Conservation (phyloP, 148 eudicot genomes). For the Rheum nobile region DNA sequence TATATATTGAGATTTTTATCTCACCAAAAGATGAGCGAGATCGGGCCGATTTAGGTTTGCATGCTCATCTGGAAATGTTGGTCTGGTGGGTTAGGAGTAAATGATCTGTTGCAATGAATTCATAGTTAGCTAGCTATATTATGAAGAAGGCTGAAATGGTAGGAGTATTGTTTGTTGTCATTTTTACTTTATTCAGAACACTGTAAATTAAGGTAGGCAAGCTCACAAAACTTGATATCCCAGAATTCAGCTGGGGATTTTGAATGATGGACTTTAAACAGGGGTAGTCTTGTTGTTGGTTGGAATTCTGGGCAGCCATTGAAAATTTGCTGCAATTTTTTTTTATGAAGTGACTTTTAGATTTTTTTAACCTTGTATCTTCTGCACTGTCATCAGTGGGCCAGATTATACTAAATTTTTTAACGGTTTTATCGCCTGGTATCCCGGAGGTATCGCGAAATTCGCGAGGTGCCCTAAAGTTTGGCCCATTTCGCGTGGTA, state of each 20-base stretch:
- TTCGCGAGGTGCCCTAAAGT: too few relatives aligned
- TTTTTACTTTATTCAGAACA: neutral
- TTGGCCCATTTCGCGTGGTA: too few relatives aligned
- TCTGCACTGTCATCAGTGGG: too few relatives aligned
- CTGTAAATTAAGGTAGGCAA: neutral
- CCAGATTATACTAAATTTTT: too few relatives aligned
- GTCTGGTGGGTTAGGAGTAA: neutral
- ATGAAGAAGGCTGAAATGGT: neutral
- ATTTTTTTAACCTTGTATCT: too few relatives aligned
- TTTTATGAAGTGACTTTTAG: too few relatives aligned
- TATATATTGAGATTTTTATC: conserved; percentile 23
- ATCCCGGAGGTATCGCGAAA: too few relatives aligned
- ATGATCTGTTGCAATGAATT: neutral
- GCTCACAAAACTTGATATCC: neutral
- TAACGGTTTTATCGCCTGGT: too few relatives aligned
- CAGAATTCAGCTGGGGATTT: neutral
- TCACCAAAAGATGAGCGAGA: neutral
- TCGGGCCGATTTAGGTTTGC: neutral
- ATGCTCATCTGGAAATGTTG: neutral
- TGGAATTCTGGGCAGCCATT: too few relatives aligned
- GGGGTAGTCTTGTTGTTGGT: too few relatives aligned
- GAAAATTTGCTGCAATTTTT: too few relatives aligned
- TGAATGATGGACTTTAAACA: too few relatives aligned
- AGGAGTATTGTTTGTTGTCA: neutral
- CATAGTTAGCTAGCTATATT: neutral